These are phyloP conservation scores for Batrachochytrium dendrobatidis DNA, from an alignment of 371 early-diverging fungal species.

Conservation along the genomic window DNA sequence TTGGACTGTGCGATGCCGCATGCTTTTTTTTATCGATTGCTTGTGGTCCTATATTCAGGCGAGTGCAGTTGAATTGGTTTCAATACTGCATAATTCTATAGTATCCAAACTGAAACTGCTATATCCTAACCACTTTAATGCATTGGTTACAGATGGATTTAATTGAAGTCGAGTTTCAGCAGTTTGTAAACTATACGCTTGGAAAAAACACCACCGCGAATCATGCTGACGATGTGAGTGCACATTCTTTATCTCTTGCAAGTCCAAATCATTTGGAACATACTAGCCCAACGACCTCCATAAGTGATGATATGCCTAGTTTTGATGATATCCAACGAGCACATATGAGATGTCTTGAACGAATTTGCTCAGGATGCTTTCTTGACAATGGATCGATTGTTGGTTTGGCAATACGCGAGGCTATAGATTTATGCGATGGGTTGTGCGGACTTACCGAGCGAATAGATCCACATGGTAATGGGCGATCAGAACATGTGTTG, in stretches of 20 bases:
- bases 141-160: constrained; percentile 52
- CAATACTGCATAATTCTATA: not conserved
- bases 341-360: constrained; percentile 39
- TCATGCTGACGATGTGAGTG: constrained; percentile 13
- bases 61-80: constrained; percentile 5
- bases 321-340: constrained; percentile 54
- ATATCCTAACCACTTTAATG: no score
- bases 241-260: constrained; percentile 18
- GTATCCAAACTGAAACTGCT: not conserved
- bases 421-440: constrained; percentile 32
- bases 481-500: constrained; percentile 1
- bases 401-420: constrained; percentile 23
- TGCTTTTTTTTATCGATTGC: constrained; percentile 67
- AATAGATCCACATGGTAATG: constrained; percentile 10
- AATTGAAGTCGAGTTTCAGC: constrained; percentile 41
- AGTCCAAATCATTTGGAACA: constrained; percentile 7
- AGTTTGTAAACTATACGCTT: constrained; percentile 10
- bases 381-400: constrained; percentile 24
- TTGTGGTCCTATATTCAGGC: constrained; percentile 75
- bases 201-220: constrained; percentile 13
- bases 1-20: constrained; percentile 17
- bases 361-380: constrained; percentile 48
- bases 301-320: constrained; percentile 7
- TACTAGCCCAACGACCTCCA: not conserved
- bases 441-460: constrained; percentile 40